Evolutionary conservation across 441 rosid genomes (phyloP), one percentile per base, ranked within the genome.

Genomic region (Geranium incanum): DNA sequence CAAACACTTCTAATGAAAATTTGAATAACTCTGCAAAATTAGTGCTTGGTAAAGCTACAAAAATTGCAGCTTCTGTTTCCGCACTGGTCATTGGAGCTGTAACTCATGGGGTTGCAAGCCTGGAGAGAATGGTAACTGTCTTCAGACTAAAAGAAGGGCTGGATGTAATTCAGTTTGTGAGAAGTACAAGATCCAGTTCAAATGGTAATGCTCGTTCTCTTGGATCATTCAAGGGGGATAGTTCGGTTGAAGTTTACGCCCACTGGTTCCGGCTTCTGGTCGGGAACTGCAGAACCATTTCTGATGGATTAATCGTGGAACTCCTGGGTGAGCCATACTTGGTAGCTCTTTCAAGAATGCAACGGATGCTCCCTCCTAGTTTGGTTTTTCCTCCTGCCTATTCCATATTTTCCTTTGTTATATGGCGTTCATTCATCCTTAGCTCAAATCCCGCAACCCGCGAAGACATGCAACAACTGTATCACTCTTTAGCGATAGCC

Each of bases 311-410:
- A 59, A 79, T 96, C 77, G 89, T 86, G 76, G 98, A 89, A 70
- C 97, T 96, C 70, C 78, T 93, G 75, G 99, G 98, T 36, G 95
- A 93, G 78, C 90, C 92, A 70, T 87, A 89, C 23, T 70, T 91
- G 48, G 86, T 88, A 77, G 97, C 98, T 81, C 83, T 96, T 75
- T 90, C 92, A 62, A 89, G 96, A 84, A 93, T 93, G 97, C 99
- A 96, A 80, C 88, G 90, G 74, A 79, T 88, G 84, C 92, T 96
- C 39, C 97, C 98, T 63, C 83, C 91, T 69, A 79, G 81, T 70
- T 87, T 93, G 86, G 97, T 93, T 71, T 88, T 93, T 73, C 99
- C 97, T 43, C 98, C 99, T 39, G 97, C 97, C 33, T 93, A 85
- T 81, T 83, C 91, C 59, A 87, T 96, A 78, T 84, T 91, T 77